Percentiles rank a stretch among this genome's conserved stretches.
These are phyloP conservation scores for Lithospermum erythrorhizon DNA, from an alignment of 257 asterid species.

Conservation along the genomic window DNA sequence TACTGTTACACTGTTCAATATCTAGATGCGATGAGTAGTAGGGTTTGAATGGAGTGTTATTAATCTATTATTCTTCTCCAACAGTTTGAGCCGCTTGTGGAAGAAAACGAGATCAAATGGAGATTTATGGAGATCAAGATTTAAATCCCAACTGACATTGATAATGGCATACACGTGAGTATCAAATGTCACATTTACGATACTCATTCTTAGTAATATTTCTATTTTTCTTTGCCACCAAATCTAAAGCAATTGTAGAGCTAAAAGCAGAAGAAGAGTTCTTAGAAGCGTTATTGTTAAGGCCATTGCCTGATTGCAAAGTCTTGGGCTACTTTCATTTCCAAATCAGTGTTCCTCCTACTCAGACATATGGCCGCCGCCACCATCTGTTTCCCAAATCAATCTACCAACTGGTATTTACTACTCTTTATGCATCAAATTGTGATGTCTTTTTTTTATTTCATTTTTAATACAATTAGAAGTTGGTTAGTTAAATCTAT, in stretches of 20 bases:
- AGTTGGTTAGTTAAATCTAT: neutral
- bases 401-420: slow-evolving; percentile 71
- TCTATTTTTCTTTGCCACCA: slow-evolving; percentile 25
- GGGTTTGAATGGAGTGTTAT: too few relatives aligned
- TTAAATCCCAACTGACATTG: neutral
- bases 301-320: slow-evolving; percentile 93
- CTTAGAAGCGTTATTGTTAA: slow-evolving; percentile 77
- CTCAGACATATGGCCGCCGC: slow-evolving; percentile 70
- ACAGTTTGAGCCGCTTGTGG: too few relatives aligned
- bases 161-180: neutral
- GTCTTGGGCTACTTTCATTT: slow-evolving; percentile 86
- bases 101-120: too few relatives aligned
- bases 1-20: too few relatives aligned
- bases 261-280: slow-evolving; percentile 42
- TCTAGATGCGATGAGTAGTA: too few relatives aligned
- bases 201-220: slow-evolving; percentile 18
- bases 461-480: too few relatives aligned
- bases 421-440: neutral
- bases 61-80: too few relatives aligned
- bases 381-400: slow-evolving; percentile 90
- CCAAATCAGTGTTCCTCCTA: slow-evolving; percentile 67
- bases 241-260: slow-evolving; percentile 28
- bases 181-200: neutral
- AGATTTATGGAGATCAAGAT: too few relatives aligned
- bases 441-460: neutral